A percentile compares a stretch with the other conserved stretches of the same genome.
Evolutionary conservation across 2,329 filamentous ascomycete genomes (phyloP).

Genomic region (Zelopaecilomyces penicillatus): DNA sequence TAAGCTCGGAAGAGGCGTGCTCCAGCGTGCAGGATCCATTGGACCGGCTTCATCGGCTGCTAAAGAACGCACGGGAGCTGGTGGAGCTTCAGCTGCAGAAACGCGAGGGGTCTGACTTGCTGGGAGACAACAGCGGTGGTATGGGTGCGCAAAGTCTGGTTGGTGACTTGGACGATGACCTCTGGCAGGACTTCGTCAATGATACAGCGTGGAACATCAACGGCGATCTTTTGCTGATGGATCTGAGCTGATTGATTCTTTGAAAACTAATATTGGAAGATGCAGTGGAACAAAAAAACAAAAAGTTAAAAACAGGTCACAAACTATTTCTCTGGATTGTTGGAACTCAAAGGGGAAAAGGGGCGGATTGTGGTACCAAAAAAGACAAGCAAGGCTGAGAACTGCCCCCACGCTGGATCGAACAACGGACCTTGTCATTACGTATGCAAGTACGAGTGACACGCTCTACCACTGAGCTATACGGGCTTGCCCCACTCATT

Average conservation of each 20-base stretch:
- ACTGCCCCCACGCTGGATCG: constrained; percentile 1
- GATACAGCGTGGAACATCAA: constrained; percentile 20
- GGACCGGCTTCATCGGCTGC: constrained; percentile 22
- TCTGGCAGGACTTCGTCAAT: constrained; percentile 18
- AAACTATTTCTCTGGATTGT: too few relatives aligned
- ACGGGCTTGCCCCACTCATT: neutral
- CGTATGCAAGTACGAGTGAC: constrained; percentile 1
- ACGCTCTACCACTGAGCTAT: constrained; percentile 3
- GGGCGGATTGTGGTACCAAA: too few relatives aligned
- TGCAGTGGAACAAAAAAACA: neutral
- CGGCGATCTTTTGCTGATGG: constrained; percentile 18
- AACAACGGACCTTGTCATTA: constrained; percentile 2
- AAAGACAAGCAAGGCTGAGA: too few relatives aligned
- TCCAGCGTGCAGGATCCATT: constrained; percentile 21
- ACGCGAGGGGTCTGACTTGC: constrained; percentile 13
- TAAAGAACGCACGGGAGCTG: constrained; percentile 22
- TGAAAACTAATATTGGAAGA: too few relatives aligned
- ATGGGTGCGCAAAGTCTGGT: constrained; percentile 3
- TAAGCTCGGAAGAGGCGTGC: constrained; percentile 10
- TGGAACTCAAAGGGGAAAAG: too few relatives aligned
- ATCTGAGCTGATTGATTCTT: constrained; percentile 3
- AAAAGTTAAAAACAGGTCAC: neutral
- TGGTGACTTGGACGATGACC: constrained; percentile 16
- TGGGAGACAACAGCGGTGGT: constrained; percentile 13
- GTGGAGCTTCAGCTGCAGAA: constrained; percentile 18